Conservation (phyloP, 1,139 yeast genomes). For the Suhomyces panamericanus region DNA sequence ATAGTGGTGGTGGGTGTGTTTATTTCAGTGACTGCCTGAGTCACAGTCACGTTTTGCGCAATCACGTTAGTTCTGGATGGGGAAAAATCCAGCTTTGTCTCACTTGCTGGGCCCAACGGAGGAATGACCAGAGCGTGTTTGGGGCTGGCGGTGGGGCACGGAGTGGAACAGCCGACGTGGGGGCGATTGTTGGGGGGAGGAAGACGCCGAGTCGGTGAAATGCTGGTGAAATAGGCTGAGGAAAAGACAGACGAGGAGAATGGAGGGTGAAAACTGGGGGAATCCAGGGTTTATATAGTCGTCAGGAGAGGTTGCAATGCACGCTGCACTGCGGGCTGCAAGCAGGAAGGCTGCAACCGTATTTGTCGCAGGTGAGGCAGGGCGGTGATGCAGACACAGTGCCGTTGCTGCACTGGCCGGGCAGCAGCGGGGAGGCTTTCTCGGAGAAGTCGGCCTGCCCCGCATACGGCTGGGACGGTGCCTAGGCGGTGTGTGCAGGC, state of each 20-base stretch:
- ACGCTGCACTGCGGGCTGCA: not conserved
- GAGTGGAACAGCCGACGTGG: not conserved
- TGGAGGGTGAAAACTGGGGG: not conserved
- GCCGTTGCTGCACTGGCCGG: constrained; percentile 2
- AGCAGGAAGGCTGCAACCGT: too few relatives aligned
- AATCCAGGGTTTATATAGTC: not conserved
- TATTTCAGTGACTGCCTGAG: constrained; percentile 11
- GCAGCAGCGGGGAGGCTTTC: not conserved
- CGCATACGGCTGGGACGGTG: constrained; percentile 3
- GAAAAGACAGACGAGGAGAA: not conserved
- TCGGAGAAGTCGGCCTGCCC: constrained; percentile 5
- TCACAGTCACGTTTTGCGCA: constrained; percentile 12
- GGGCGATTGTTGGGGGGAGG: not conserved
- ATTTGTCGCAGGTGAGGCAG: not conserved
- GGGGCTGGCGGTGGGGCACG: not conserved
- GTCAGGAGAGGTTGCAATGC: not conserved
- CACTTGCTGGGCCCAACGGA: constrained; percentile 6
- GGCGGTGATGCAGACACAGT: not conserved
- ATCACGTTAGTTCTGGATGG: constrained; percentile 7
- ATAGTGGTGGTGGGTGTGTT: constrained; percentile 1
- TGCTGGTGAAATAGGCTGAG: not conserved
- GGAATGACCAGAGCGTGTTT: constrained; percentile 2
- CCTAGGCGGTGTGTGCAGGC: not conserved
- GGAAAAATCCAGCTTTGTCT: constrained; percentile 6
- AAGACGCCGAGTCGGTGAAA: too few relatives aligned